Evolutionary conservation across 306 rosid genomes (phyloP).

Genomic region (Arachis hypogaea): DNA sequence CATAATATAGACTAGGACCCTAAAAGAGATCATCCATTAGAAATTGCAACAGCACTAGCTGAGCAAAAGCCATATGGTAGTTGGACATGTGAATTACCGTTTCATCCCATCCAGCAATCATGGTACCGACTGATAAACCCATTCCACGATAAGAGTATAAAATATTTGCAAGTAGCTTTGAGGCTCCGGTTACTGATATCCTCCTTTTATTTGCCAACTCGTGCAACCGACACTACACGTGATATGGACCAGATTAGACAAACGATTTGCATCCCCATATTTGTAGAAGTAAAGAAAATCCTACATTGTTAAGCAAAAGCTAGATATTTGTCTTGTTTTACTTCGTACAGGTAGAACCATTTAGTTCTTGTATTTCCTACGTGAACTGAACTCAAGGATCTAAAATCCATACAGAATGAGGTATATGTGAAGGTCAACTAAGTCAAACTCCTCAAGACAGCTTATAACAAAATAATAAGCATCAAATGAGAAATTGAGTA

Average conservation of each 20-base stretch:
- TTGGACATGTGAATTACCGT: conserved; percentile 59
- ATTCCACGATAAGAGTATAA: conserved; percentile 94
- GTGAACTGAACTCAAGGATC: conserved; percentile 15
- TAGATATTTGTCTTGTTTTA: not conserved
- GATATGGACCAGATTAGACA: conserved; percentile 30
- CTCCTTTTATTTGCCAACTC: conserved; percentile 92
- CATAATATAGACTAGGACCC: conserved; percentile 98
- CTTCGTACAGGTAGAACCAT: not conserved
- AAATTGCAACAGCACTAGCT: conserved; percentile 5
- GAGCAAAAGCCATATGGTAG: conserved; percentile 3
- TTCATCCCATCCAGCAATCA: conserved; percentile 99
- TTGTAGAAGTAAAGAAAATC: not conserved
- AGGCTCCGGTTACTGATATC: conserved; percentile 96
- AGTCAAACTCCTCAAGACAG: not conserved
- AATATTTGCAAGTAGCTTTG: conserved; percentile 93
- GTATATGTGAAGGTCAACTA: not conserved
- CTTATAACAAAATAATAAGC: too few relatives aligned
- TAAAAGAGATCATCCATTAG: conserved; percentile 29
- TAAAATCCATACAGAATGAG: conserved; percentile 8
- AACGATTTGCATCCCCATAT: conserved; percentile 7
- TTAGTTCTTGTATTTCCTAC: conserved; percentile 16
- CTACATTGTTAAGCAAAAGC: conserved; percentile 3
- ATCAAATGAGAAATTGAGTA: not conserved
- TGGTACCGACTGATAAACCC: conserved; percentile 98
- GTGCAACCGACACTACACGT: conserved; percentile 77